A percentile compares a stretch with the other conserved stretches of the same genome.
These are phyloP conservation scores for Lasiodiplodia sp. DNA, from an alignment of 2,329 filamentous ascomycete genomes.

Conservation along the genomic window DNA sequence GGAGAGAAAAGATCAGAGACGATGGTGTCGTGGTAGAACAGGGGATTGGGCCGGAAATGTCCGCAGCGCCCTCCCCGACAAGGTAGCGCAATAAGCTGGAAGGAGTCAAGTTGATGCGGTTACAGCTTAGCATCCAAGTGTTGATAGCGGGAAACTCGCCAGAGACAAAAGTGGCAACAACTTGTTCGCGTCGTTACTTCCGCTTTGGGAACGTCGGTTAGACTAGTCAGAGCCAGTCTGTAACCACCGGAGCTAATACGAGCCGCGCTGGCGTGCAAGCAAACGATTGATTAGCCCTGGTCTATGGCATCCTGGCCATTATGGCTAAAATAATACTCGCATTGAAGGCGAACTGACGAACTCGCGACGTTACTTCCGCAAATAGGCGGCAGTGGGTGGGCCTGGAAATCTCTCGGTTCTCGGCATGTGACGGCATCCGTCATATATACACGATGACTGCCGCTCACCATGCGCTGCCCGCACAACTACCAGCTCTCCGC, in stretches of 20 bases:
- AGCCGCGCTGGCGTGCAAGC: background rate
- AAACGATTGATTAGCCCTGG: background rate
- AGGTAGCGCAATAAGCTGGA: background rate
- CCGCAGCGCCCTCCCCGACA: background rate
- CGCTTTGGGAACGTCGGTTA: constrained; percentile 6
- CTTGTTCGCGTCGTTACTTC: constrained; percentile 11
- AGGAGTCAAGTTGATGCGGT: too few species aligned
- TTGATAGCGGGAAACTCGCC: too few species aligned
- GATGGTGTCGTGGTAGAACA: constrained; percentile 4
- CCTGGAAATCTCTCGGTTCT: constrained; percentile 16
- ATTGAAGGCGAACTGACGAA: background rate
- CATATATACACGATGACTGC: constrained; percentile 18
- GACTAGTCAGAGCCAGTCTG: background rate
- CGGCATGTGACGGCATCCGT: constrained; percentile 26
- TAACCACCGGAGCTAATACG: background rate
- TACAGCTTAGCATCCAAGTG: too few species aligned
- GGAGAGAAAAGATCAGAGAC: constrained; percentile 17
- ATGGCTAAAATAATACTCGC: constrained; percentile 4
- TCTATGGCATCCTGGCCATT: background rate
- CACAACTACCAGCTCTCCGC: background rate
- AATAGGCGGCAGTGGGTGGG: background rate
- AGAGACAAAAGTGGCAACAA: constrained; percentile 5
- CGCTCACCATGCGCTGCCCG: background rate
- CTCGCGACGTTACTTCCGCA: constrained; percentile 12
- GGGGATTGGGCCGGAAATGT: constrained; percentile 6